Conservation (phyloP, 1,284 basidiomycete genomes). For the Pyrrhoderma lamaoense region DNA sequence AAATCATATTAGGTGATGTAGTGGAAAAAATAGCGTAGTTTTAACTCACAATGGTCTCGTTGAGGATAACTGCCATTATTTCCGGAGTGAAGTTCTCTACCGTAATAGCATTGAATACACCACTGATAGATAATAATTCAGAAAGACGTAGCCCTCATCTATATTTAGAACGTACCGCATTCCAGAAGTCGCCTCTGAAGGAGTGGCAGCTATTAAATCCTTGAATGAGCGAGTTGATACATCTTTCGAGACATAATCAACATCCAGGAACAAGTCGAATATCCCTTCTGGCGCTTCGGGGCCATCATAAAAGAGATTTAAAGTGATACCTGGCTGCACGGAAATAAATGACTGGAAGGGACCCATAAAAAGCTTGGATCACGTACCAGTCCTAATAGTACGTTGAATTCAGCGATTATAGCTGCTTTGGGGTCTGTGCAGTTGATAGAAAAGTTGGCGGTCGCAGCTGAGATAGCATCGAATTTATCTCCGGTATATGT, state of each 20-base stretch:
- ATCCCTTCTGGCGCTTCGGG: conserved; percentile 40
- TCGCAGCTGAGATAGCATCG: conserved; percentile 36
- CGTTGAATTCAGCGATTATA: conserved; percentile 50
- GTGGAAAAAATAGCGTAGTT: not conserved
- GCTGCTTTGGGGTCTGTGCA: conserved; percentile 53
- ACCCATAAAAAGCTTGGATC: not conserved
- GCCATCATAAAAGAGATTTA: conserved; percentile 46
- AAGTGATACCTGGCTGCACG: conserved; percentile 32
- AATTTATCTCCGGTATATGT: conserved; percentile 33
- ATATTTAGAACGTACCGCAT: conserved; percentile 39
- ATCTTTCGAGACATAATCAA: conserved; percentile 33
- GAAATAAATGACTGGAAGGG: not conserved
- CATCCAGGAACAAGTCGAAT: conserved; percentile 41
- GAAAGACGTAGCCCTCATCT: not conserved
- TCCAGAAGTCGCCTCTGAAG: conserved; percentile 35
- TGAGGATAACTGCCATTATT: conserved; percentile 40
- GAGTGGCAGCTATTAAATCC: conserved; percentile 35
- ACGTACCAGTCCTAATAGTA: conserved; percentile 34
- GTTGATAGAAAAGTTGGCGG: conserved; percentile 40
- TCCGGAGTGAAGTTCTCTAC: conserved; percentile 33
- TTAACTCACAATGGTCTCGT: conserved; percentile 41
- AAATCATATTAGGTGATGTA: too few species aligned
- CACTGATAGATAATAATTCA: conserved; percentile 27
- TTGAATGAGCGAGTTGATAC: conserved; percentile 34
- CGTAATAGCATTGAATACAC: conserved; percentile 42